phyloP scores from a whole-genome alignment of 768 basidiomycete genomes.

The Cystobasidium ongulense region DNA sequence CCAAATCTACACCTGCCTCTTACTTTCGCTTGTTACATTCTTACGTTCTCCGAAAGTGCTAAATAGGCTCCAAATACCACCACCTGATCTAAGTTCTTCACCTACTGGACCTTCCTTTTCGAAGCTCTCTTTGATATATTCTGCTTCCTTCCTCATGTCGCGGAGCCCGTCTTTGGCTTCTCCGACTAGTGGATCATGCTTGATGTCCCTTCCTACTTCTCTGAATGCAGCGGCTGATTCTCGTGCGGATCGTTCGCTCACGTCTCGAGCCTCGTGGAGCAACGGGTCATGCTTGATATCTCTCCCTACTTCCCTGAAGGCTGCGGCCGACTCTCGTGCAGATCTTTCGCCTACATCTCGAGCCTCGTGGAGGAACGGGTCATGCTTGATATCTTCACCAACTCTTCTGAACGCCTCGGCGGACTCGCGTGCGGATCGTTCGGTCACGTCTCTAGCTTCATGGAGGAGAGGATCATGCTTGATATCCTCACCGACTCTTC shows the following conservation, averaged over 20 bases:
- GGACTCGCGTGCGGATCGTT: not conserved
- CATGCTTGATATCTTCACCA: slow-evolving; percentile 11
- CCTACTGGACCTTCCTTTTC: slow-evolving; percentile 2
- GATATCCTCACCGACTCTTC: not conserved
- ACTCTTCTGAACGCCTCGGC: not conserved
- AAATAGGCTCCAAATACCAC: slow-evolving; percentile 15
- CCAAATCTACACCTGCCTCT: slow-evolving; percentile 11
- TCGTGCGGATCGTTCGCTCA: not conserved
- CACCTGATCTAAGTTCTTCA: not conserved
- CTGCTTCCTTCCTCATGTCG: slow-evolving; percentile 9
- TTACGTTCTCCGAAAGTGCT: slow-evolving; percentile 28
- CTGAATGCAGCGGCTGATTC: slow-evolving; percentile 4
- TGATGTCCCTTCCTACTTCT: slow-evolving; percentile 5
- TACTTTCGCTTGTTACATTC: slow-evolving; percentile 28
- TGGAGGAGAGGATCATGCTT: not conserved
- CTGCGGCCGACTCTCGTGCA: not conserved
- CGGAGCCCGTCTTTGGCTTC: not conserved
- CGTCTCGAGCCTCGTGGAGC: not conserved
- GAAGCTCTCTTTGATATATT: not conserved
- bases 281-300: slow-evolving; percentile 13
- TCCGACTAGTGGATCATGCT: not conserved
- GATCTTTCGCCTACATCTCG: not conserved
- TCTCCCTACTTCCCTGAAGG: not conserved
- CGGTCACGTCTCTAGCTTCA: not conserved
- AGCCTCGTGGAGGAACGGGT: slow-evolving; percentile 10